phyloP scores from a whole-genome alignment of 148 eudicot species.

The Mesembryanthemum crystallinum region DNA sequence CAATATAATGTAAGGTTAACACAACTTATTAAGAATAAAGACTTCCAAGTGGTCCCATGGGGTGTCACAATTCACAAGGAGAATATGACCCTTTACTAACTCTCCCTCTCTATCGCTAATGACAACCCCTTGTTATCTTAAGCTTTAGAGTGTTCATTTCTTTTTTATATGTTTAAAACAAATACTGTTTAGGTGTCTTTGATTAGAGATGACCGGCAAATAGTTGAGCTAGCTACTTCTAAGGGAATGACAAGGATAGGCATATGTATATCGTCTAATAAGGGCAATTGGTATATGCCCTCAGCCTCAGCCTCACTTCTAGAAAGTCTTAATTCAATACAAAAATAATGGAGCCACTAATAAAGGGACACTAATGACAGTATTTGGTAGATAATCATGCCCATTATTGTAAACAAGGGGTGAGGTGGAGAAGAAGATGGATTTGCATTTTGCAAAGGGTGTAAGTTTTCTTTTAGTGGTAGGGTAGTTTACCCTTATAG shows the following conservation, averaged over 20 bases:
- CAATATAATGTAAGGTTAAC: constrained; percentile 19
- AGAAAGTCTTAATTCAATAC: constrained; percentile 26
- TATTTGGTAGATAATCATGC: constrained; percentile 35
- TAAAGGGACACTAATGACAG: constrained; percentile 32
- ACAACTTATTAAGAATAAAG: neutral
- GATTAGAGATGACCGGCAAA: neutral
- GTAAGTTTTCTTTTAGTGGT: constrained; percentile 27
- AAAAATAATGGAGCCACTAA: constrained; percentile 27
- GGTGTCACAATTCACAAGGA: constrained; percentile 9
- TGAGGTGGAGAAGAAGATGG: constrained; percentile 22
- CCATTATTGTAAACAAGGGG: constrained; percentile 19
- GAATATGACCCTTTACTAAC: constrained; percentile 36
- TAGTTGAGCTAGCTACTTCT: neutral
- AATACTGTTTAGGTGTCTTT: neutral
- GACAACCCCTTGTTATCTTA: constrained; percentile 17
- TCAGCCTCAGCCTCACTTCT: constrained; percentile 21
- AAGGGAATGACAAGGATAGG: constrained; percentile 26
- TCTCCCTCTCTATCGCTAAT: constrained; percentile 15
- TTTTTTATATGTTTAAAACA: neutral
- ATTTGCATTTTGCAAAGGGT: neutral
- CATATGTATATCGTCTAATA: constrained; percentile 9
- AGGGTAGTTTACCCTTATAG: constrained; percentile 30
- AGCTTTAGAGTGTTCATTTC: neutral
- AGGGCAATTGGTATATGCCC: constrained; percentile 9
- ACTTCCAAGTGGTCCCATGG: neutral